A percentile compares a stretch with the other conserved stretches of the same genome.
Conservation (phyloP, 306 rosid species). For the Casuarina cunninghamiana region DNA sequence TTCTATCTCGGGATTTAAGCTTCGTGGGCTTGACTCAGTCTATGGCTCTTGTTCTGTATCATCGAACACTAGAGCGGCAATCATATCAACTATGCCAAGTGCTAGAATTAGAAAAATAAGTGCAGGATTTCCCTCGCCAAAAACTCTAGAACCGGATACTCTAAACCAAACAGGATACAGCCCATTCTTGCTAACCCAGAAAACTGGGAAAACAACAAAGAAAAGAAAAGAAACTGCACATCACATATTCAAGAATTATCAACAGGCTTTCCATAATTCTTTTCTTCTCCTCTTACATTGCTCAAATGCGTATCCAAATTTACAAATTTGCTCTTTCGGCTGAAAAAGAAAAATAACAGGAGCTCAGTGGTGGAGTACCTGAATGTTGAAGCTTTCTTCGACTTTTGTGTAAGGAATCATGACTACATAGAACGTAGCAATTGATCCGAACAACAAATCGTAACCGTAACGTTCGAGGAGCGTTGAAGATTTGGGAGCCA, state of each 20-base stretch:
- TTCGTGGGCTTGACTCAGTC: background rate
- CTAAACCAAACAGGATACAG: background rate
- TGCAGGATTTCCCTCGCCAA: background rate
- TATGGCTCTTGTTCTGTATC: background rate
- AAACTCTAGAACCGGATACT: background rate
- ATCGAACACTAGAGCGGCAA: too few relatives aligned
- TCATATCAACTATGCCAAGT: background rate
- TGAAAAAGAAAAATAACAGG: background rate
- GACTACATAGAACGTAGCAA: constrained; percentile 61
- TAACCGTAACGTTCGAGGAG: constrained; percentile 58
- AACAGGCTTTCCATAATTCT: background rate
- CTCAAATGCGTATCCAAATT: background rate
- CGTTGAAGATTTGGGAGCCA: constrained; percentile 54
- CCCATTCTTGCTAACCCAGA: background rate
- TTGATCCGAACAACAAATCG: constrained; percentile 66
- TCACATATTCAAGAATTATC: background rate
- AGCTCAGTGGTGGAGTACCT: constrained; percentile 40
- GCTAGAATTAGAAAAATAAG: background rate
- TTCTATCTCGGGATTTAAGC: background rate
- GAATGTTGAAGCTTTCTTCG: constrained; percentile 93
- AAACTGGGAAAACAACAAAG: background rate
- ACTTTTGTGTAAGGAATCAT: constrained; percentile 86
- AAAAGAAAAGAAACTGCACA: background rate
- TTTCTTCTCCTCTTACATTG: background rate
- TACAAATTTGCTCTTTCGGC: background rate